Percentiles rank a stretch among this genome's conserved stretches.
Evolutionary conservation across 345 rosid genomes (phyloP).

Genomic region (Litchi chinensis): DNA sequence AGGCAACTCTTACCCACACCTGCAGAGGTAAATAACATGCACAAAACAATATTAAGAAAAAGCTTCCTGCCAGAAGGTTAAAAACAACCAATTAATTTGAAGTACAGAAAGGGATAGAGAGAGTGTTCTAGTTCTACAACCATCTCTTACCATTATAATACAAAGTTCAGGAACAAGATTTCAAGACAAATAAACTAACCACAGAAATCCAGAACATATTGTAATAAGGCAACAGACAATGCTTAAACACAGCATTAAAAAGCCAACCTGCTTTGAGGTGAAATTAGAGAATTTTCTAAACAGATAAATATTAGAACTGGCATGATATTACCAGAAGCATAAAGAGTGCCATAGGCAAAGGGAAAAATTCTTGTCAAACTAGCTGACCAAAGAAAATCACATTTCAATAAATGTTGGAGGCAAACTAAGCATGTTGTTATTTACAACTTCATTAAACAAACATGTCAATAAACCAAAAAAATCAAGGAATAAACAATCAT

Average conservation of each 20-base stretch:
- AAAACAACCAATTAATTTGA: neutral
- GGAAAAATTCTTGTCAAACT: too few relatives aligned
- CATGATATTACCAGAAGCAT: neutral
- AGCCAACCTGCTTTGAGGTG: neutral
- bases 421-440: too few relatives aligned
- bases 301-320: neutral
- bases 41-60: neutral
- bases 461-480: too few relatives aligned
- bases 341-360: neutral
- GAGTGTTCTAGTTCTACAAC: neutral
- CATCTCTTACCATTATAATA: neutral
- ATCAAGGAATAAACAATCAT: neutral
- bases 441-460: too few relatives aligned
- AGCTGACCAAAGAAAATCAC: too few relatives aligned
- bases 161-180: neutral
- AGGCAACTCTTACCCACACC: slow-evolving; percentile 67
- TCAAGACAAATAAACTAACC: neutral
- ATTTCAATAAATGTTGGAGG: too few relatives aligned
- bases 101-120: neutral
- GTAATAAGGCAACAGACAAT: neutral
- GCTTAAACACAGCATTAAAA: neutral
- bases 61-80: neutral
- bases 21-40: slow-evolving; percentile 6
- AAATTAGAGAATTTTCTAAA: neutral
- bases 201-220: neutral